Evolutionary conservation across 2,329 filamentous ascomycete species (phyloP).

Genomic region (Fonsecaea multimorphosa): DNA sequence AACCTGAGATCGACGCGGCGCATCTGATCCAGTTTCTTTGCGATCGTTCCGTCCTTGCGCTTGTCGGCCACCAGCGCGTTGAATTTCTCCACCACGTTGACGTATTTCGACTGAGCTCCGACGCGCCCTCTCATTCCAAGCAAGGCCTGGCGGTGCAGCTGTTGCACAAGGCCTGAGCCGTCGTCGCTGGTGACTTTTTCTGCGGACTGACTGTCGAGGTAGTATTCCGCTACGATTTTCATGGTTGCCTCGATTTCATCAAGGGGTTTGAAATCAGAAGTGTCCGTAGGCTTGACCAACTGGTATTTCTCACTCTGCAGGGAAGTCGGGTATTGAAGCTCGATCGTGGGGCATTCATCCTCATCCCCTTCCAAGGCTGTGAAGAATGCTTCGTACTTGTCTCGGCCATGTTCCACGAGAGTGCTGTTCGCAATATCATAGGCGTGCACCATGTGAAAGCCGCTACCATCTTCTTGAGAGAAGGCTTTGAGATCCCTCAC

Average conservation of each 20-base stretch:
- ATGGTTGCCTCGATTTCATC: slow-evolving; percentile 75
- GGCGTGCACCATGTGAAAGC: slow-evolving; percentile 57
- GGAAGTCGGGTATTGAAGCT: slow-evolving; percentile 83
- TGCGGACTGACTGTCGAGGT: slow-evolving; percentile 74
- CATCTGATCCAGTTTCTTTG: slow-evolving; percentile 71
- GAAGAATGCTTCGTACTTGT: slow-evolving; percentile 41
- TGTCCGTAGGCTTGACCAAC: slow-evolving; percentile 78
- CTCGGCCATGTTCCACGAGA: slow-evolving; percentile 46
- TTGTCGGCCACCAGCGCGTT: slow-evolving; percentile 72
- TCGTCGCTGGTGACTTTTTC: slow-evolving; percentile 72
- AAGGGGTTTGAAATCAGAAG: slow-evolving; percentile 67
- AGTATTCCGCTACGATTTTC: slow-evolving; percentile 73
- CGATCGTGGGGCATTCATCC: slow-evolving; percentile 57
- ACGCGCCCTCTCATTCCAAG: slow-evolving; percentile 59
- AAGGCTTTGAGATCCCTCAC: slow-evolving; percentile 55
- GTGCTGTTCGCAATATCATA: slow-evolving; percentile 53
- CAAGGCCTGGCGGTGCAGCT: slow-evolving; percentile 75
- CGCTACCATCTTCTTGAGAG: slow-evolving; percentile 46
- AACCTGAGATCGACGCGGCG: slow-evolving; percentile 73
- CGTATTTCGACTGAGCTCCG: slow-evolving; percentile 68
- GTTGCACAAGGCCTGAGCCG: slow-evolving; percentile 70
- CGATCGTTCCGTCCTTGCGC: slow-evolving; percentile 72
- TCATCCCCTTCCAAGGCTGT: slow-evolving; percentile 58
- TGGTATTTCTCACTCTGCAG: slow-evolving; percentile 74
- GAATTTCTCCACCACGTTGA: slow-evolving; percentile 74